Evolutionary conservation across 805 yeast species (phyloP).

Genomic region (Soucietia sequanensis): DNA sequence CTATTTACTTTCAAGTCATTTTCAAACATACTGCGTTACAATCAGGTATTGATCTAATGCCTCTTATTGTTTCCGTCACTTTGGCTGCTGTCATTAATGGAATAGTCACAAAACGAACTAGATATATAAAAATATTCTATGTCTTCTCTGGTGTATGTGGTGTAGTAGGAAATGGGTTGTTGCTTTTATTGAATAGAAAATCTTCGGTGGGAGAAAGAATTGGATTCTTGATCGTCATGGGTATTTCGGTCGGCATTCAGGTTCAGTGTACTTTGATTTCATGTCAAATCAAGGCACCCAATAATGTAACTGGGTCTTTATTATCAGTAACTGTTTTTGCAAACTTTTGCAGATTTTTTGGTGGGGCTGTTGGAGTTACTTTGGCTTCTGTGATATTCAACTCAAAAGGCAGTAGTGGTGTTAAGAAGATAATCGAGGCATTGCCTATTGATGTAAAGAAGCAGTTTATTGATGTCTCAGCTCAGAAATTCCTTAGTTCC

Average conservation of each 20-base stretch:
- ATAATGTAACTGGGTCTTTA: conserved; percentile 9
- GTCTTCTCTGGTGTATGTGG: conserved; percentile 10
- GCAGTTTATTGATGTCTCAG: conserved; percentile 3
- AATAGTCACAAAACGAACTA: conserved; percentile 8
- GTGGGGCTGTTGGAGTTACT: conserved; percentile 11
- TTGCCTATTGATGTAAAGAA: conserved; percentile 5
- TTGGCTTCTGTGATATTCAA: conserved; percentile 9
- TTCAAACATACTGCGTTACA: conserved; percentile 7
- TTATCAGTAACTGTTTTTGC: conserved; percentile 12
- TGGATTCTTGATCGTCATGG: conserved; percentile 13
- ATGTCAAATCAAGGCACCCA: conserved; percentile 15
- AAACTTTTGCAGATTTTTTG: conserved; percentile 12
- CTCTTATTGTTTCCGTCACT: conserved; percentile 10
- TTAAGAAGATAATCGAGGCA: conserved; percentile 3
- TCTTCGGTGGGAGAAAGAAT: conserved; percentile 6
- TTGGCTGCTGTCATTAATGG: conserved; percentile 10
- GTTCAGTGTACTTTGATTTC: conserved; percentile 13
- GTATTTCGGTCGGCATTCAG: conserved; percentile 14
- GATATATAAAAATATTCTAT: conserved; percentile 9
- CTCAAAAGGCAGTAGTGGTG: conserved; percentile 1
- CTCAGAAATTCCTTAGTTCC: conserved; percentile 7
- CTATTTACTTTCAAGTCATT: conserved; percentile 14
- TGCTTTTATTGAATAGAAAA: conserved; percentile 6
- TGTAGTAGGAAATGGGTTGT: conserved; percentile 8
- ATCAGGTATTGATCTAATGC: conserved; percentile 13